Base-by-base conservation (phyloP, 2,329 filamentous ascomycete genomes). In the Sclerotinia borealis region DNA sequence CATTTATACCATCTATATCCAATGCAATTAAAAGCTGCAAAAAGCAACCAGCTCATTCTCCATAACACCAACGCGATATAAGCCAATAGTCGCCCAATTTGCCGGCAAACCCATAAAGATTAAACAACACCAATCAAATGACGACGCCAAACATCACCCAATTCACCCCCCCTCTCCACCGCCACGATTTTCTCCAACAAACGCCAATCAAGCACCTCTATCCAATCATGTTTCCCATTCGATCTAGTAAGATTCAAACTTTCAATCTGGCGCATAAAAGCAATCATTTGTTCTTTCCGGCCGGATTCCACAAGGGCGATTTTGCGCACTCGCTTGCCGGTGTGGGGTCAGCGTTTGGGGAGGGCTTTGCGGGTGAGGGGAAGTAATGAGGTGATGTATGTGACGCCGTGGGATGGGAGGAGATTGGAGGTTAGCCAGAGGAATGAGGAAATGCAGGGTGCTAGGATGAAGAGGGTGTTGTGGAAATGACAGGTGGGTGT, bases 141-240 rank as follows among this genome's bases (percentile, higher is more conserved):
- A 11, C 59, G 51, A 8, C 45, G 52, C 68, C 68, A 70, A 2
- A 64, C 27, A 65, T 71, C 64, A 4, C 15, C 70, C 52, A 75
- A 75, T 22, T 67, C 67, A 34, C 68, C 69, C 5, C 75, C 71
- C 49, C 75, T 73, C 61, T 83, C 80, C 49, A 75, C 63, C 39
- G 76, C 76, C 2, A 72, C 73, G 11, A 83, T 68, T 25, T 77
- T 74, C 68, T 78, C 76, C 22, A 78, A 50, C 0, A 78, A 66
- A 6, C 75, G 67, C 77, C 77, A 79, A 70, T 79, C 77, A 54
- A 72, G 78, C 0, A 75, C 72, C 25, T 72, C 67, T 0, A 77
- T 69, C 58, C 69, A 73, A 50, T 73, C 69, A 19, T 70, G 70
- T 43, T 70, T 69, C 7, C 72, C 72, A 5, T 68, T 68, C 13